Conservation (phyloP, 345 rosid species). For the Anacardium occidentale region DNA sequence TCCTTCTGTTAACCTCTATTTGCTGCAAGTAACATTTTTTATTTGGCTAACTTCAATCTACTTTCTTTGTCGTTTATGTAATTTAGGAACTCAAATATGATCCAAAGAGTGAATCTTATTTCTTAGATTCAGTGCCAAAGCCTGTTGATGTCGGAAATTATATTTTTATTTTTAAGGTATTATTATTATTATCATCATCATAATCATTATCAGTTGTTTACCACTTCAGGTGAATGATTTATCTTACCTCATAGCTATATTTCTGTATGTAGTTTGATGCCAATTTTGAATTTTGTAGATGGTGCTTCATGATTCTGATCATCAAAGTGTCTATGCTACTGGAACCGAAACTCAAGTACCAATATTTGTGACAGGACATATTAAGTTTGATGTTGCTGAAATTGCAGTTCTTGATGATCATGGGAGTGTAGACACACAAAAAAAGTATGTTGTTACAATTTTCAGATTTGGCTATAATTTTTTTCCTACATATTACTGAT, state of each 20-base stretch:
- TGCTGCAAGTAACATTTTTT: conserved; percentile 12
- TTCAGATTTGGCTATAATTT: not conserved
- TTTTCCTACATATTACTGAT: not conserved
- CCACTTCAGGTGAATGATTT: too few relatives aligned
- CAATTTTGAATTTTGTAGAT: conserved; percentile 37
- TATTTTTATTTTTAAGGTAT: conserved; percentile 83
- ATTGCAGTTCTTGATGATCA: conserved; percentile 78
- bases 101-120: conserved; percentile 38
- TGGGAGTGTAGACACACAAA: conserved; percentile 71
- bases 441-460: conserved; percentile 46
- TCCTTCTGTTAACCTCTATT: not conserved
- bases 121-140: conserved; percentile 55
- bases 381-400: conserved; percentile 67
- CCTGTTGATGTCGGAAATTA: conserved; percentile 79
- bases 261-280: conserved; percentile 4
- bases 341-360: conserved; percentile 64
- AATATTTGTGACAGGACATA: conserved; percentile 57
- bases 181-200: not conserved
- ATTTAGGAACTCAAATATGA: conserved; percentile 81
- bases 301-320: conserved; percentile 59
- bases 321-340: conserved; percentile 51
- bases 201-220: too few relatives aligned
- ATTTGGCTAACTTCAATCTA: conserved; percentile 15
- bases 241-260: not conserved
- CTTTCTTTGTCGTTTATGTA: conserved; percentile 12